Base-by-base conservation (phyloP, 1,284 basidiomycete genomes). In the Marasmius oreades region DNA sequence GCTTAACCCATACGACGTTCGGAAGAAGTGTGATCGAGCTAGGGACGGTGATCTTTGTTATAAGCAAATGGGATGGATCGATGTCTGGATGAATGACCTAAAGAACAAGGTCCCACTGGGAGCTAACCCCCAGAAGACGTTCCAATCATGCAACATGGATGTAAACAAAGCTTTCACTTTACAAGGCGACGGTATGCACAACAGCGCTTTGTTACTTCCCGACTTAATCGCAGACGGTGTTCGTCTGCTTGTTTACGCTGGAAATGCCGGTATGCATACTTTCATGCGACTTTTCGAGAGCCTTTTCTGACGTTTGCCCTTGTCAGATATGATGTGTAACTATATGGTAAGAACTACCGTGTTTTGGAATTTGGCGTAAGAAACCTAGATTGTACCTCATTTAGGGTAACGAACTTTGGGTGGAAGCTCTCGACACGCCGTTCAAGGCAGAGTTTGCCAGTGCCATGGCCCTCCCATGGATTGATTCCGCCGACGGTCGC, bases 291-390 rank as follows among this genome's bases (percentile, higher is more conserved):
- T 20, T 12, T 16, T 26, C 14, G 26, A 2, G 23, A 14, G 33
- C 8, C 24, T 5, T 7, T n/a, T 50, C 44, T 23, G 28, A 52
- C 28, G 45, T 16, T 1, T 82, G 61, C 75, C 81, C 62, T 20
- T 75, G n/a, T 59, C 64, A 78, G 93, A 95, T 70, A 86, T 88
- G 75, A 88, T 89, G 82, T 92, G 90, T 73, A 90, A 91, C 70
- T 88, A 77, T 62, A 81, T 90, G 18, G 86, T 85, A 63, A 56
- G 77, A 69, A 42, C 45, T 5, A 16, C 24, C 24, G 3, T 42
- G 6, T 42, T 33, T 55, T 65, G 66, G 37, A 68, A 70, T 60
- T 53, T 48, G 58, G 8, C 16, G 5, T 22, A 66, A 10, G 59
- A 65, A n/a, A 60, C 60, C 46, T 59, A n/a, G 23, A n/a, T 20